A percentile compares a stretch with the other conserved stretches of the same genome.
These are phyloP conservation scores for Penicillium sp. DNA, from an alignment of 2,329 filamentous ascomycete genomes.

Conservation along the genomic window DNA sequence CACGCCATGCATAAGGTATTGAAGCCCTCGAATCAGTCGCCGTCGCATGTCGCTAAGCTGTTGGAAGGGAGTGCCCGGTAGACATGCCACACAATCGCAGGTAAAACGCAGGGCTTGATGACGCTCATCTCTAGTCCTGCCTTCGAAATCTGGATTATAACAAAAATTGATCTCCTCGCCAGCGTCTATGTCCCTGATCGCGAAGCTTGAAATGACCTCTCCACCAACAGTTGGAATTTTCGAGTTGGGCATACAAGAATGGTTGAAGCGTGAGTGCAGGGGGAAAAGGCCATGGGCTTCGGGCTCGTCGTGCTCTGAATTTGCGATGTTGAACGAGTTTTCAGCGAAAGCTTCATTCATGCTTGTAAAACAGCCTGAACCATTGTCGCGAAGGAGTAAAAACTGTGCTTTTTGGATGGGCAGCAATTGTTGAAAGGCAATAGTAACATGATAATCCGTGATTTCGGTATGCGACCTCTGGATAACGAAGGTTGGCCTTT, in stretches of 20 bases:
- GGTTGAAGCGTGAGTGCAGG: slow-evolving; percentile 2
- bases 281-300: not conserved
- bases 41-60: not conserved
- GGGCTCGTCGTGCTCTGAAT: not conserved
- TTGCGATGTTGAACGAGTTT: not conserved
- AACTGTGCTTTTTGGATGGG: not conserved
- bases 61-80: not conserved
- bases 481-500: not conserved
- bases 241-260: not conserved
- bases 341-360: not conserved
- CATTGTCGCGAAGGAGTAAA: not conserved
- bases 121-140: not conserved
- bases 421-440: not conserved
- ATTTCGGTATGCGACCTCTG: not conserved
- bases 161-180: not conserved
- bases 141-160: not conserved
- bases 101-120: not conserved
- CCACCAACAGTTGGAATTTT: not conserved
- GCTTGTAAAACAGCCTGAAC: not conserved
- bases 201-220: not conserved
- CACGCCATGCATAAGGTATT: not conserved
- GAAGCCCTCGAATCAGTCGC: not conserved
- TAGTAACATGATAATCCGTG: not conserved
- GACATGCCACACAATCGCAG: not conserved
- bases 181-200: not conserved